A percentile compares a stretch with the other conserved stretches of the same genome.
These are phyloP conservation scores for Rhodamnia rubescens DNA, from an alignment of 345 rosid genomes.

Conservation along the genomic window DNA sequence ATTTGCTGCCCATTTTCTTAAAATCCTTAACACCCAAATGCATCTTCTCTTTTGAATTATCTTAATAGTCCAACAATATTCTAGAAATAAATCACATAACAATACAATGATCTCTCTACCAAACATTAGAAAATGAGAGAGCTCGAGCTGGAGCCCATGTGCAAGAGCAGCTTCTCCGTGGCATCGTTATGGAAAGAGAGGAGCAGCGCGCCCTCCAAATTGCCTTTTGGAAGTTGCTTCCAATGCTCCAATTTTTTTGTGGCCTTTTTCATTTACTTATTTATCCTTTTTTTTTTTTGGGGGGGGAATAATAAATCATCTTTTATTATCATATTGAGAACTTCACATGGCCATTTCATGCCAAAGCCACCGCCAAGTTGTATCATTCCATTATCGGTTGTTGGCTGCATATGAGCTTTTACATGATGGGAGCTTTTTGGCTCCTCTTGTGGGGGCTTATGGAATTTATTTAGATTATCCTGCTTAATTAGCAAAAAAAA, in stretches of 20 bases:
- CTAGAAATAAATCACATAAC: background rate
- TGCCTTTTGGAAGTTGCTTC: background rate
- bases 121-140: background rate
- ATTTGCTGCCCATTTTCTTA: background rate
- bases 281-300: background rate
- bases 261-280: background rate
- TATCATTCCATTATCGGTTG: constrained; percentile 4
- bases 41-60: background rate
- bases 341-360: constrained; percentile 26
- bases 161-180: constrained; percentile 16
- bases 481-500: background rate
- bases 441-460: background rate
- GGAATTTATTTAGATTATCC: background rate
- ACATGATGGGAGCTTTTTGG: background rate
- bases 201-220: background rate
- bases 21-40: background rate
- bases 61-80: background rate
- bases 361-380: constrained; percentile 13
- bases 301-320: background rate
- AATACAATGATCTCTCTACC: background rate
- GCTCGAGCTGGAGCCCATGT: constrained; percentile 38
- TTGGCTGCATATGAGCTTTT: background rate
- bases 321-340: background rate
- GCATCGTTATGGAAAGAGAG: background rate
- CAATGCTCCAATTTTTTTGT: background rate